Evolutionary conservation across 331 rosid species (phyloP).

Genomic region (Malus hybrid): DNA sequence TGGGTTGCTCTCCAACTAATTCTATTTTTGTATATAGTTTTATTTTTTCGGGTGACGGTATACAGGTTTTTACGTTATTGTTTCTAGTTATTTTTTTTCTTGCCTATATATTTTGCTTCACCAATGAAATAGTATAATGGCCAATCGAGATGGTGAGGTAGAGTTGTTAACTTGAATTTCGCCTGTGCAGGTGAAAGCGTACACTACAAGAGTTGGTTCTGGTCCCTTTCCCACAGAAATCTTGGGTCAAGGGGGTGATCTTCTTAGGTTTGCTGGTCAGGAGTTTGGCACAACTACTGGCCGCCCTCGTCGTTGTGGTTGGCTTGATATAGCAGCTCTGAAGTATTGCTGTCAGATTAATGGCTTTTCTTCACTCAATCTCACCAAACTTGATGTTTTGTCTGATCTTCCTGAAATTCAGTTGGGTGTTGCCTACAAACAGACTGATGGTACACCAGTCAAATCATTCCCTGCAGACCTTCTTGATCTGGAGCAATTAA

Average conservation of each 20-base stretch:
- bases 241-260: conserved; percentile 72
- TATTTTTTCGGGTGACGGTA: neutral
- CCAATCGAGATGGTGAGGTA: neutral
- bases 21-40: too few relatives aligned
- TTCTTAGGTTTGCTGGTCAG: conserved; percentile 80
- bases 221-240: conserved; percentile 96
- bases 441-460: conserved; percentile 56
- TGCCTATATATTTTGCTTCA: neutral
- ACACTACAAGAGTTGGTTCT: conserved; percentile 93
- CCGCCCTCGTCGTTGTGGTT: too few relatives aligned
- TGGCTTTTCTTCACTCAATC: too few relatives aligned
- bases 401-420: too few relatives aligned
- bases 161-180: conserved; percentile 15
- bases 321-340: too few relatives aligned
- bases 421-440: too few relatives aligned
- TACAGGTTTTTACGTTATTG: neutral
- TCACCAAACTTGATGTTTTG: too few relatives aligned
- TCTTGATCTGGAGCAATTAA: conserved; percentile 69
- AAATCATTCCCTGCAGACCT: conserved; percentile 80
- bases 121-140: neutral
- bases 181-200: conserved; percentile 78
- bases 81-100: neutral
- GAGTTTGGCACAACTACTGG: neutral
- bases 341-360: too few relatives aligned
- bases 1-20: too few relatives aligned